phyloP scores from a whole-genome alignment of 371 early-diverging fungal species.

The Capniomyces stellatus region DNA sequence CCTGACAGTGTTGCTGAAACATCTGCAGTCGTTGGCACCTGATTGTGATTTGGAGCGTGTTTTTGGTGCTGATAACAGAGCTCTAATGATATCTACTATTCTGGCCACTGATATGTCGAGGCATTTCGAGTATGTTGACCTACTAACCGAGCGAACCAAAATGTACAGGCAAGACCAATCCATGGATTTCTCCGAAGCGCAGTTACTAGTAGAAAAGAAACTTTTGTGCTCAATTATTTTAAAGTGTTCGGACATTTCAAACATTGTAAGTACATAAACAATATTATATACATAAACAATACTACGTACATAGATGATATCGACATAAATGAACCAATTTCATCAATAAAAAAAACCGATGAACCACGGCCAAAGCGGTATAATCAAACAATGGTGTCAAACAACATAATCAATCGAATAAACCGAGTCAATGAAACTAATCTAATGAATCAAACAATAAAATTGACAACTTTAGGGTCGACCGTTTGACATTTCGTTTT shows the following conservation, averaged over 20 bases:
- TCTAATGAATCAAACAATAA: too few species aligned
- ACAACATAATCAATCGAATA: too few species aligned
- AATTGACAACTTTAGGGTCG: too few species aligned
- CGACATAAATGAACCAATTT: too few species aligned
- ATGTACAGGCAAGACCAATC: slow-evolving; percentile 21
- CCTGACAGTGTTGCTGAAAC: slow-evolving; percentile 60
- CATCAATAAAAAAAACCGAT: too few species aligned
- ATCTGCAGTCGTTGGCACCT: slow-evolving; percentile 11
- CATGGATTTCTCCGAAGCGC: slow-evolving; percentile 11
- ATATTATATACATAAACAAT: too few species aligned
- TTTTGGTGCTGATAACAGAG: background rate
- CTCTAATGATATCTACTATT: slow-evolving; percentile 24
- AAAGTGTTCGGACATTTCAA: slow-evolving; percentile 73
- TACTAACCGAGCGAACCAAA: slow-evolving; percentile 33
- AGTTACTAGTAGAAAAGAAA: slow-evolving; percentile 25
- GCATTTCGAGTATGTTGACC: slow-evolving; percentile 57
- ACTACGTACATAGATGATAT: too few species aligned
- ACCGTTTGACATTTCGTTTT: slow-evolving; percentile 20
- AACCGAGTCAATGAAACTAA: too few species aligned
- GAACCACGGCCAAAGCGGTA: too few species aligned
- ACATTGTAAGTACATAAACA: slow-evolving; percentile 25
- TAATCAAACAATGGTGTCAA: too few species aligned
- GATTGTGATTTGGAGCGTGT: slow-evolving; percentile 10
- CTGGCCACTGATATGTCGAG: slow-evolving; percentile 72
- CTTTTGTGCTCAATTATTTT: slow-evolving; percentile 30